These are phyloP conservation scores for Sphenostylis stenocarpa DNA, from an alignment of 306 rosid species.

Conservation along the genomic window DNA sequence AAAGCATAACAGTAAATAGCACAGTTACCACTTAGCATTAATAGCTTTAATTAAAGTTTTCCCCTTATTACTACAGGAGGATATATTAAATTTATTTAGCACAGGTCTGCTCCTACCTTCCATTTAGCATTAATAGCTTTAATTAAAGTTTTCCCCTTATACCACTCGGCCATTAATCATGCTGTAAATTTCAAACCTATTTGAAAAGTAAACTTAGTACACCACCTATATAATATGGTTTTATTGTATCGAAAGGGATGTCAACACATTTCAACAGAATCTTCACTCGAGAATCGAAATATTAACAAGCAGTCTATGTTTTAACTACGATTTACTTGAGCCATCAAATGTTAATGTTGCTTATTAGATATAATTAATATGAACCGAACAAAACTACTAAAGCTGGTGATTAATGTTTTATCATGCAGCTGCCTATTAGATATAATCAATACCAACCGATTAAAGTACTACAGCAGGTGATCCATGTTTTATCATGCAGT, in stretches of 20 bases:
- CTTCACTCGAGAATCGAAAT: slow-evolving; percentile 7
- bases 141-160: too few species aligned
- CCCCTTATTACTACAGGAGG: background rate
- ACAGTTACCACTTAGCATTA: background rate
- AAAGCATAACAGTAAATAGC: slow-evolving; percentile 22
- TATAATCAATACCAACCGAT: slow-evolving; percentile 10
- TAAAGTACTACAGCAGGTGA: slow-evolving; percentile 25
- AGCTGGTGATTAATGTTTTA: slow-evolving; percentile 26
- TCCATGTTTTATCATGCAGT: slow-evolving; percentile 17
- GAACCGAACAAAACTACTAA: slow-evolving; percentile 26
- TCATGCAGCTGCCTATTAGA: slow-evolving; percentile 1
- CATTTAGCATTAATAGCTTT: too few species aligned
- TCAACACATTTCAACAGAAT: too few species aligned
- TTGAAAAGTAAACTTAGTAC: too few species aligned
- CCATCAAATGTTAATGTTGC: slow-evolving; percentile 2
- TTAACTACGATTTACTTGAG: slow-evolving; percentile 9
- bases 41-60: background rate
- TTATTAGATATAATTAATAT: background rate
- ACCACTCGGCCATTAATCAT: too few species aligned
- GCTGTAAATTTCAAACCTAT: slow-evolving; percentile 34
- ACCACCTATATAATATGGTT: too few species aligned
- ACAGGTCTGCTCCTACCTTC: background rate
- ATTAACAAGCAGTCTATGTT: slow-evolving; percentile 13
- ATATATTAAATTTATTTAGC: background rate
- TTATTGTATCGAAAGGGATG: too few species aligned